Evolutionary conservation across 73 alveolate genomes (phyloP), one percentile per base, ranked within the genome.

Genomic region (Paramecium biaurelia): DNA sequence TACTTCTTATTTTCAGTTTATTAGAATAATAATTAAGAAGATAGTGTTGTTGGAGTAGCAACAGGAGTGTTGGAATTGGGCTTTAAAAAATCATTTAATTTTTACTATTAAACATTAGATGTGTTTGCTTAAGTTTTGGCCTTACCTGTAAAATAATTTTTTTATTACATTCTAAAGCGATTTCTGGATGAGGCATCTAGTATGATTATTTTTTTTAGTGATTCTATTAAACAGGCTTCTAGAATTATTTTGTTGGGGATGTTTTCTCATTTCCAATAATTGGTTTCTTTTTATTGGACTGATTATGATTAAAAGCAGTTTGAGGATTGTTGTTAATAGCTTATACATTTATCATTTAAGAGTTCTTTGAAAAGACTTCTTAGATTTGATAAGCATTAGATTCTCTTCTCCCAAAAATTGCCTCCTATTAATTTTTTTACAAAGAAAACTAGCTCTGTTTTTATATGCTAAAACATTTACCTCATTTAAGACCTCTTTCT

Each of bases 1-100:
- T 57, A 28, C 38, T 79, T 79, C 76, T 79, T 47, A 24, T 42
- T 42, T 18, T 79, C 90, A 23, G 90, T 43, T 12, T 79, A 79
- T 38, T 79, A 20, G 47, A 79, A 79, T 18, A 43, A 20, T 41
- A 79, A 79, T 47, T 79, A 41, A 1, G 70, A 42, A 23, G 76
- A 21, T 43, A 42, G 26, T 1, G 90, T 32, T 6, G 90, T 79
- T 20, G 90, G 90, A 20, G 90, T 79, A 24, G 90, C 90, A 38
- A 30, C 56, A 43, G 90, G 90, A 21, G 90, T 79, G 23, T 79
- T 79, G 7, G 56, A 15, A 45, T 79, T 79, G n/a, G 90, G 90
- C 56, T 79, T 79, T 38, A 38, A 26, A 79, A 43, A 41, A 43
- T 79, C 90, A 41, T 38, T 79, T n/a, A 47, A 20, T 45, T 79